These are phyloP conservation scores for Penicillium lagena DNA, from an alignment of 495 filamentous ascomycete genomes.

Conservation along the genomic window DNA sequence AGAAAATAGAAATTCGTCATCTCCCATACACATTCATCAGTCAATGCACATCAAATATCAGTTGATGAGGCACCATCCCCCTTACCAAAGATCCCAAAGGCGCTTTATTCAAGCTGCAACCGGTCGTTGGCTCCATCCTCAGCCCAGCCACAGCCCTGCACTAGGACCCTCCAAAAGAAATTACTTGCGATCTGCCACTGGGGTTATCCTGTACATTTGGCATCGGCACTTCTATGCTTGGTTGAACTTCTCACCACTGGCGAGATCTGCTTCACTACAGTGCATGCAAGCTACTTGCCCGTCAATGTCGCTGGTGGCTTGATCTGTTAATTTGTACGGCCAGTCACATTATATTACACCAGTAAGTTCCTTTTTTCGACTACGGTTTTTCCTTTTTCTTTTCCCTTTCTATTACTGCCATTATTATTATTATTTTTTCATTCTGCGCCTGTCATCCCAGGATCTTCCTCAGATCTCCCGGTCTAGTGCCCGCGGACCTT, in stretches of 20 bases:
- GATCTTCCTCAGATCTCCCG: constrained; percentile 6
- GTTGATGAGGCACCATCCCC: neutral
- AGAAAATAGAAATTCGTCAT: too few species aligned
- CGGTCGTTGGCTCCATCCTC: neutral
- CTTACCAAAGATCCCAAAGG: too few species aligned
- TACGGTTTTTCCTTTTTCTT: constrained; percentile 4
- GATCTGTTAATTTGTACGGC: constrained; percentile 2
- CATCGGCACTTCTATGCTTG: neutral
- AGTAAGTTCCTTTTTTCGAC: constrained; percentile 14
- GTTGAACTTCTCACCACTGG: neutral
- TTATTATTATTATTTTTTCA: constrained; percentile 1
- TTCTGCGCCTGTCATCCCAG: neutral
- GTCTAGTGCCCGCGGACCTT: constrained; percentile 2
- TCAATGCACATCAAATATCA: neutral
- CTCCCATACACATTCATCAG: too few species aligned
- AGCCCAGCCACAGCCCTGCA: constrained; percentile 8
- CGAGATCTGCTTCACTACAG: neutral
- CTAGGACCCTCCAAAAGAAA: constrained; percentile 5
- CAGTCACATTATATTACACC: constrained; percentile 8
- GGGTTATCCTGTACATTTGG: neutral
- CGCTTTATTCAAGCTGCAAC: too few species aligned
- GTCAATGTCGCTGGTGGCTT: neutral
- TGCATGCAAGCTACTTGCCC: neutral
- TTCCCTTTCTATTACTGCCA: constrained; percentile 7
- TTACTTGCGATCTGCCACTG: constrained; percentile 1